Base-by-base conservation (phyloP, 257 asterid genomes). In the Craterostigma plantagineum region DNA sequence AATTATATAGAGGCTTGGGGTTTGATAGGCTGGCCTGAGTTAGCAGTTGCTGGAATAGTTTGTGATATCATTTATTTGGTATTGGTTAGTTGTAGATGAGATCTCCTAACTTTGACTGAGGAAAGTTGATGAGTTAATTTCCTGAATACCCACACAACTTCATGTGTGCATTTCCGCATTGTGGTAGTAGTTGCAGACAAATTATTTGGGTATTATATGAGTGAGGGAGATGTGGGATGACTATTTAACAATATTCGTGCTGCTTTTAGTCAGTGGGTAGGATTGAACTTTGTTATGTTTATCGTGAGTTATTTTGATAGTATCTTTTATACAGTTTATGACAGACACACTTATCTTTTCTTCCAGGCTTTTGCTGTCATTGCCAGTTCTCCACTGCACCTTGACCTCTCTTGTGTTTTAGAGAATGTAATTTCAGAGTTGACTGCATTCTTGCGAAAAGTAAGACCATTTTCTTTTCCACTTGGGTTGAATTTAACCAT, bases 361-460 rank as follows among this genome's bases (percentile, higher is more conserved):
- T 56, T 64, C 64, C 78, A 90, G 99, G 99, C 99, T 46, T 83
- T 90, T 65, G 80, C 94, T 51, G 92, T 83, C 50, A 90, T 90
- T 64, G 92, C 96, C 14, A 71, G 92, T 55, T 90, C 99, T 75
- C 84, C 87, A 12, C 64, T 90, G 59, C 99, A 79, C 65, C 75
- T 90, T 13, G 85, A 90, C 63, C 68, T 90, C 46, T 77, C 92
- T 18, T 83, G 92, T 61, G 76, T 80, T 57, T 58, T 83, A 46
- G 94, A 83, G 73, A 84, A 77, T 43, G 96, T 90, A 35, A 79
- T 80, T 55, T 58, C 99, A 11, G 96, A 90, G 72, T 64, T 90
- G 69, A 90, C 99, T 40, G 92, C 92, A 46, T 90, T 90, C 68
- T 72, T 90, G 30, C 75, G 96, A 42, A 83, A 90, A 95, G 99